A percentile compares a stretch with the other conserved stretches of the same genome.
These are phyloP conservation scores for Infundibulicybe gibba DNA, from an alignment of 768 basidiomycete species.

Conservation along the genomic window DNA sequence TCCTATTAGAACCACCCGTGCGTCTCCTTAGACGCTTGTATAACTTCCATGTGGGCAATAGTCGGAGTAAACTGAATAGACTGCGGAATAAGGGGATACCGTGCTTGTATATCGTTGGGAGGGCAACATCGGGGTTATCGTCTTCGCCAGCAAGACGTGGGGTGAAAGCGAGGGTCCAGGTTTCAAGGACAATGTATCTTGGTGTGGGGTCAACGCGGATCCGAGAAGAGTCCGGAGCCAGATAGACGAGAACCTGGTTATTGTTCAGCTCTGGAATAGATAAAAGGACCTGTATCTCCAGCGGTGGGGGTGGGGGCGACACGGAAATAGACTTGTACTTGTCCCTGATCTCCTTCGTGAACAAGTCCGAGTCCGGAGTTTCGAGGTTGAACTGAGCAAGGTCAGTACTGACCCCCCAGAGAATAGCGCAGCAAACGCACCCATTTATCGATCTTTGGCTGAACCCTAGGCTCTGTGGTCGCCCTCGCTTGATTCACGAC, in stretches of 20 bases:
- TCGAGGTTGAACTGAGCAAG: conserved; percentile 74
- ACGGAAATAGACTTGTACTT: conserved; percentile 58
- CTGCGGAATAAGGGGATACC: conserved; percentile 81
- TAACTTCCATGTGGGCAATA: conserved; percentile 76
- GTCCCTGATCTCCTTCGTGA: conserved; percentile 56
- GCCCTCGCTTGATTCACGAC: conserved; percentile 71
- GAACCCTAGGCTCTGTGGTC: conserved; percentile 40
- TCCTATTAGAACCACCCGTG: conserved; percentile 27
- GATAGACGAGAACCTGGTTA: conserved; percentile 73
- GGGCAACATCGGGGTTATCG: conserved; percentile 47
- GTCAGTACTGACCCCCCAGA: conserved; percentile 1
- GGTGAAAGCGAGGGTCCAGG: conserved; percentile 54
- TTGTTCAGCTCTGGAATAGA: conserved; percentile 63
- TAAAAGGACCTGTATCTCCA: conserved; percentile 70
- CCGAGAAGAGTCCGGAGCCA: conserved; percentile 54
- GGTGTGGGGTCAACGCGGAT: conserved; percentile 68
- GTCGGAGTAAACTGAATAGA: conserved; percentile 65
- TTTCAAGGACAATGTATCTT: conserved; percentile 67
- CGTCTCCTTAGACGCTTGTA: conserved; percentile 54
- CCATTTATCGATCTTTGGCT: conserved; percentile 75
- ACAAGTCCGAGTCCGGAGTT: conserved; percentile 69
- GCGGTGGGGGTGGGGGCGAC: conserved; percentile 37
- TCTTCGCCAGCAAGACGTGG: conserved; percentile 16
- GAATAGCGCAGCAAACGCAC: conserved; percentile 36
- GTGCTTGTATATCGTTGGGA: conserved; percentile 82